Conservation (phyloP, 345 rosid species). For the Mallotus nudiflorus region DNA sequence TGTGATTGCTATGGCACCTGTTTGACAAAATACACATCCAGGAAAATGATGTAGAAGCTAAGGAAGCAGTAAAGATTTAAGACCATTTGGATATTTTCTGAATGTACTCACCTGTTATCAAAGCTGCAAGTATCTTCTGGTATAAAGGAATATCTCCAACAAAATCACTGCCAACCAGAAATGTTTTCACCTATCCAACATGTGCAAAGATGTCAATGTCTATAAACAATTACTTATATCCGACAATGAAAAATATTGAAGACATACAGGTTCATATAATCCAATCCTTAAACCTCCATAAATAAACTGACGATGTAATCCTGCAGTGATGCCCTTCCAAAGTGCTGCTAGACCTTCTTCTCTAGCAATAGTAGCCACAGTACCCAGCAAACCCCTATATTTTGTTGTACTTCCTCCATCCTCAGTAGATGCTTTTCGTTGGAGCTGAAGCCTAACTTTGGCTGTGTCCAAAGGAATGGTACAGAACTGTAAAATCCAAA, state of each 20-base stretch:
- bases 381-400: constrained; percentile 88
- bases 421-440: constrained; percentile 61
- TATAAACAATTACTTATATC: background rate
- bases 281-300: constrained; percentile 97
- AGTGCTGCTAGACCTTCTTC: constrained; percentile 92
- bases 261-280: constrained; percentile 92
- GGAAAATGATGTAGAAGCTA: background rate
- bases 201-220: constrained; percentile 8
- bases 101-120: constrained; percentile 67
- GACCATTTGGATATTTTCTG: constrained; percentile 20
- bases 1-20: constrained; percentile 87
- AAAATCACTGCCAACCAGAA: constrained; percentile 78
- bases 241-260: constrained; percentile 13
- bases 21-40: background rate
- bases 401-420: constrained; percentile 63
- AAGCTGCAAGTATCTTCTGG: constrained; percentile 86
- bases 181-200: constrained; percentile 73
- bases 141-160: constrained; percentile 77
- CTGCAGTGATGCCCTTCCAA: constrained; percentile 96
- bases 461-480: constrained; percentile 99
- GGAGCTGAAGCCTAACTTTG: constrained; percentile 99
- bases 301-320: constrained; percentile 92
- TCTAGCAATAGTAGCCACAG: constrained; percentile 84
- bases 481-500: constrained; percentile 59
- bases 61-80: background rate